Percentiles rank a stretch among this genome's conserved stretches.
Conservation (phyloP, 2,329 filamentous ascomycete species). For the Penicillium thymicola region DNA sequence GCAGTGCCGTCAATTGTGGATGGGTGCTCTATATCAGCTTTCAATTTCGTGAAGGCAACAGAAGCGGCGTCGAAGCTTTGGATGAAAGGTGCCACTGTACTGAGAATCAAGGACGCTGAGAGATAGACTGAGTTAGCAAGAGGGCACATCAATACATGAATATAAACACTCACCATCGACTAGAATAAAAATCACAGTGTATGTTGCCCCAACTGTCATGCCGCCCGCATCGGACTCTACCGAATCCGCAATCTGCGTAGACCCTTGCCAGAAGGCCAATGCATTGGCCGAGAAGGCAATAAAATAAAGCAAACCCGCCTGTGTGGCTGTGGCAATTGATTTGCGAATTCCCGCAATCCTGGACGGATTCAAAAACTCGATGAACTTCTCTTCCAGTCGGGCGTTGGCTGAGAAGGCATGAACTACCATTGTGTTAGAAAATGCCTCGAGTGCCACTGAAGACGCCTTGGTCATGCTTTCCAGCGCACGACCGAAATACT, state of each 20-base stretch:
- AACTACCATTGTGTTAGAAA: too few relatives aligned
- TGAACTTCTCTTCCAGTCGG: too few relatives aligned
- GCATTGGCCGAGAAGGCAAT: constrained; percentile 65
- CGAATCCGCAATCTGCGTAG: constrained; percentile 48
- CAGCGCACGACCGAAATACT: too few relatives aligned
- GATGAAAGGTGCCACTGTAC: constrained; percentile 35
- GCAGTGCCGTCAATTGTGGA: constrained; percentile 44
- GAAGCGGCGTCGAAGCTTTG: constrained; percentile 49
- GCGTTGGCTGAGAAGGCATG: too few relatives aligned
- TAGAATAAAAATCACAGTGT: constrained; percentile 37
- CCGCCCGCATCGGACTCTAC: constrained; percentile 13
- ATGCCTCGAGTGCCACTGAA: too few relatives aligned
- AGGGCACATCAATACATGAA: not conserved
- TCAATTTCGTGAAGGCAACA: constrained; percentile 55
- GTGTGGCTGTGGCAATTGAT: too few relatives aligned
- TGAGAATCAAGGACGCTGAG: constrained; percentile 33
- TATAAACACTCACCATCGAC: constrained; percentile 28
- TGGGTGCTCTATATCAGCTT: constrained; percentile 54
- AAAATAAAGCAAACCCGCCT: constrained; percentile 53
- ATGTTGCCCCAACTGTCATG: constrained; percentile 30
- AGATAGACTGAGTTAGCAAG: not conserved
- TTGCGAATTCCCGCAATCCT: too few relatives aligned
- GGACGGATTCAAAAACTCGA: too few relatives aligned
- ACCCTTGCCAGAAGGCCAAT: constrained; percentile 66
- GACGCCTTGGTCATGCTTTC: too few relatives aligned